Evolutionary conservation across 345 rosid species (phyloP), one percentile per base, ranked within the genome.

Genomic region (Eucalyptus cladocalyx): DNA sequence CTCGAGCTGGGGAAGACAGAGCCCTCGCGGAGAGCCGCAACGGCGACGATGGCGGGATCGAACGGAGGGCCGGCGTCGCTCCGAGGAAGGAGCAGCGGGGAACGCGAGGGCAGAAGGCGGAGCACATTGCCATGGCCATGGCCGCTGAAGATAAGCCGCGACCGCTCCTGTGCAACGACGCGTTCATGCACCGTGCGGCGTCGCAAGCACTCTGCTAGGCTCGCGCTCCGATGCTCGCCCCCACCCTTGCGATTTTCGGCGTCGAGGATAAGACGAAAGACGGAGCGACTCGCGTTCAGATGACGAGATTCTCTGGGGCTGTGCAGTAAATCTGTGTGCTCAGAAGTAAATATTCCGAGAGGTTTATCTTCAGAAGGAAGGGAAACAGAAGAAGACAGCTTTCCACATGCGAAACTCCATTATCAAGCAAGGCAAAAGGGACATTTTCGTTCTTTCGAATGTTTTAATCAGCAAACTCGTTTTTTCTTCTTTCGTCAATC

Each of bases 91-190:
- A 94, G 86, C 65, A 88, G 89, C n/a, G 26, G 80, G 98, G 92
- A 51, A 96, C 67, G 18, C 88, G 95, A 91, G 98, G 94, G 91
- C 94, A 93, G 88, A 95, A 96, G 91, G 92, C 90, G 19, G 96
- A 95, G 92, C 93, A 91, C 90, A 93, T 86, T 50, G 95, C 94
- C 97, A 96, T 96, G 47, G 83, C 83, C 90, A 94, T 90, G 80
- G 92, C 86, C 62, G 92, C 87, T 86, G 94, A 93, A 88, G 67
- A 87, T 86, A 90, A 90, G 86, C 54, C 50, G 69, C 88, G 87
- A 42, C 87, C 87, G 65, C 87, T 83, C 88, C 88, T 88, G 40
- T 51, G 43, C 93, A 83, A 90, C 47, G 17, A 69, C 89, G 87
- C 10, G 65, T 42, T 47, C 87, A 87, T 76, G 86, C 62, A 12